Evolutionary conservation across 2,329 filamentous ascomycete genomes (phyloP).

Genomic region (Cladosporium sp.): DNA sequence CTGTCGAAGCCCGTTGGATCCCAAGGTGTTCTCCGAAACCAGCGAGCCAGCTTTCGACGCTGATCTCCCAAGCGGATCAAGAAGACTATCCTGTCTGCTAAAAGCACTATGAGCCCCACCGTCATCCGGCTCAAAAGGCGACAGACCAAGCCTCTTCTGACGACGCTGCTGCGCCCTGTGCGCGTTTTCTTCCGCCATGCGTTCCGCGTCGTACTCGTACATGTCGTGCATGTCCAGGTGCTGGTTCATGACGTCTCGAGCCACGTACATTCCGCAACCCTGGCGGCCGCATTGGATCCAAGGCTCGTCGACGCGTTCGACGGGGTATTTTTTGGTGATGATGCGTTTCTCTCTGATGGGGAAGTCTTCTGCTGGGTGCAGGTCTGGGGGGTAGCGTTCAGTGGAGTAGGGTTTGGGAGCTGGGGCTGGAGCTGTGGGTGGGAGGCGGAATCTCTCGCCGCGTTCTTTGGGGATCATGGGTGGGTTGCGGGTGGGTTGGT

Average conservation of each 20-base stretch:
- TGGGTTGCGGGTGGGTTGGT: background rate
- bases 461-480: background rate
- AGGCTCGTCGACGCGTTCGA: background rate
- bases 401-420: background rate
- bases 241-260: background rate
- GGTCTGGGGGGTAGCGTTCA: too few species aligned
- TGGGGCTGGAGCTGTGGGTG: background rate
- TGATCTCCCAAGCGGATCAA: background rate
- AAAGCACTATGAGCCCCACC: background rate
- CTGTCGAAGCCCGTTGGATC: background rate
- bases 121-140: background rate
- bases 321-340: background rate
- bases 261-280: constrained; percentile 1
- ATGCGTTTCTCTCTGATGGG: background rate
- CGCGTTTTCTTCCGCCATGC: background rate
- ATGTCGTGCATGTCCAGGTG: constrained; percentile 7
- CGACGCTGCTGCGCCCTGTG: background rate
- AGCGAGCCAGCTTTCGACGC: background rate
- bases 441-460: background rate
- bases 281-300: constrained; percentile 2
- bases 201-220: background rate
- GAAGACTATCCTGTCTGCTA: too few species aligned
- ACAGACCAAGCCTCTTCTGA: background rate
- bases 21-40: too few species aligned
- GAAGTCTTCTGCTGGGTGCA: too few species aligned